Base-by-base conservation (phyloP, 139 green algal genomes). In the Deuterostichococcus epilithicus region DNA sequence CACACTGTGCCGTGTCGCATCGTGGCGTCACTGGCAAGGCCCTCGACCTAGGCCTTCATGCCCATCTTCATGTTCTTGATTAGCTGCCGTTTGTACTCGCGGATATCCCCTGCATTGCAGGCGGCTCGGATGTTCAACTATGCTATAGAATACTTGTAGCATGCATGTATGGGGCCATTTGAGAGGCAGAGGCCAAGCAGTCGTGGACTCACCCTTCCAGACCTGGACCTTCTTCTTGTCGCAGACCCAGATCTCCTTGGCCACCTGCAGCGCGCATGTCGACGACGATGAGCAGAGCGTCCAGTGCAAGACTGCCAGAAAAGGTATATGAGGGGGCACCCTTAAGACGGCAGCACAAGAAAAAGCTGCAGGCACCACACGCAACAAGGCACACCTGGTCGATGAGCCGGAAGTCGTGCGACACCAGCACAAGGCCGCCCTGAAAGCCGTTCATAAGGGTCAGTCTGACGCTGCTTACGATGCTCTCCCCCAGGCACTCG, bases 171-270 rank as follows among this genome's bases (percentile, higher is more conserved):
- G 42, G 10, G 42, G 42, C 42, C 10, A 8, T 23, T 52, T 52
- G 42, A 8, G 13, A 8, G 13, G 42, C 42, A 52, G 10, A 52
- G 13, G 13, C 42, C 42, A 67, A 10, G 59, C 59, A 67, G 59
- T 65, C 18, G 18, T 22, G 47, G 18, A 18, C 18, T 86, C 80
- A 10, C 76, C 75, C 37, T 85, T 75, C 80, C 83, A 88, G 5
- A 60, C 23, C 67, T 68, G 70, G 25, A 91, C 82, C 72, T 81
- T 90, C 69, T 82, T 76, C n/a, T 92, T 82, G 44, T 93, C 89
- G 76, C 90, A 94, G 34, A 93, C 78, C 89, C 90, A 95, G 79
- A 95, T 94, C 76, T 94, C 73, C 33, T 90, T 84, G 32, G 89
- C 88, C 26, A 93, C 90, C 77, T 86, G 74, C 10, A 4, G n/a